These are phyloP conservation scores for Tetrapyrgos nigripes DNA, from an alignment of 1,284 basidiomycete genomes.

Conservation along the genomic window DNA sequence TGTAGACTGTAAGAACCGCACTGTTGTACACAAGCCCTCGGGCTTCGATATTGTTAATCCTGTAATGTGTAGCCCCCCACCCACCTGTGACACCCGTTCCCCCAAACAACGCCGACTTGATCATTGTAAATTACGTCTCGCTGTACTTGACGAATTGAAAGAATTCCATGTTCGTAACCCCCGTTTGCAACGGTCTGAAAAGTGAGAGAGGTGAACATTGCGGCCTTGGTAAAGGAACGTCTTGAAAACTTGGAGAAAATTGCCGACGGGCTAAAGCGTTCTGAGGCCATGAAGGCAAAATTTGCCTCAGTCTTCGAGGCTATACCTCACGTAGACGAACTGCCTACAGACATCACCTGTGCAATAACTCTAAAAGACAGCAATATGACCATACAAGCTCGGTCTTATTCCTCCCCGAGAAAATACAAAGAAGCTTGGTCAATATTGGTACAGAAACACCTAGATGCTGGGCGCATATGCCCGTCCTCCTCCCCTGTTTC, in stretches of 20 bases:
- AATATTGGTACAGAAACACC: constrained; percentile 17
- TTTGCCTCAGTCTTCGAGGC: constrained; percentile 18
- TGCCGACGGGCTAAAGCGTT: constrained; percentile 9
- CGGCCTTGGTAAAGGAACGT: constrained; percentile 15
- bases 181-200: neutral
- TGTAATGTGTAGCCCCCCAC: neutral
- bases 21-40: constrained; percentile 25
- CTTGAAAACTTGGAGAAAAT: constrained; percentile 20
- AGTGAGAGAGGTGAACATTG: neutral
- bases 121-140: too few species aligned
- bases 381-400: constrained; percentile 19
- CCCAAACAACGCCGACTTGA: neutral
- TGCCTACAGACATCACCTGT: constrained; percentile 33
- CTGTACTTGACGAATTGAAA: constrained; percentile 2
- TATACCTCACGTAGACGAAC: constrained; percentile 15
- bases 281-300: constrained; percentile 16
- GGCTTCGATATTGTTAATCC: constrained; percentile 30
- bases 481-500: constrained; percentile 30
- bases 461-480: constrained; percentile 29
- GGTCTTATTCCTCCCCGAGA: constrained; percentile 28
- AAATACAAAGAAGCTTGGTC: too few species aligned
- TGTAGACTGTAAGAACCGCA: constrained; percentile 23
- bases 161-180: neutral
- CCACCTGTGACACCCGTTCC: neutral
- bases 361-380: constrained; percentile 30